Conservation (phyloP, 257 asterid genomes). For the Solanum peruvianum region DNA sequence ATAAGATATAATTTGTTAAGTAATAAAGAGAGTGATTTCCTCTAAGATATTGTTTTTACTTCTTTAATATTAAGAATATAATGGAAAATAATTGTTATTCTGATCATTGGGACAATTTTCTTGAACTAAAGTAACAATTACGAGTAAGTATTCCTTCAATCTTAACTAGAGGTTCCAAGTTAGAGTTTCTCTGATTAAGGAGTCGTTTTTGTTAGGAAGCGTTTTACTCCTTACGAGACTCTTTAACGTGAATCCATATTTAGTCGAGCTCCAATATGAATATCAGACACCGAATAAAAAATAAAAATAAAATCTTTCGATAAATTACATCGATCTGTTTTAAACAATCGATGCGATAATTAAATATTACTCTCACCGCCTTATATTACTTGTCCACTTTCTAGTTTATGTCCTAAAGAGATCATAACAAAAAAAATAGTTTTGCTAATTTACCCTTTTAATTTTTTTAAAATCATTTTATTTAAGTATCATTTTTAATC, state of each 20-base stretch:
- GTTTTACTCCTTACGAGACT: fast-evolving
- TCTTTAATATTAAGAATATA: background rate
- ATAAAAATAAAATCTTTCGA: no score
- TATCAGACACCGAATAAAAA: fast-evolving
- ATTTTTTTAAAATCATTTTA: background rate
- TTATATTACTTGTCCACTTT: background rate
- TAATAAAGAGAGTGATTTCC: background rate
- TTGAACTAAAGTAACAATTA: background rate
- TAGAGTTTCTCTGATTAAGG: no score
- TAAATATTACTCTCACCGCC: background rate
- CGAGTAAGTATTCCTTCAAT: background rate
- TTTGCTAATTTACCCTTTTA: background rate
- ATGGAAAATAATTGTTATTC: background rate
- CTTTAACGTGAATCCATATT: background rate
- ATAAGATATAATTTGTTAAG: background rate
- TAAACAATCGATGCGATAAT: no score
- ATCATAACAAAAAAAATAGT: background rate
- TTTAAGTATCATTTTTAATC: background rate
- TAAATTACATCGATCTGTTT: background rate
- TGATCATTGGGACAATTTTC: background rate
- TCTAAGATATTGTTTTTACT: background rate
- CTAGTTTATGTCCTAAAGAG: fast-evolving
- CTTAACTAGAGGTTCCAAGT: no score
- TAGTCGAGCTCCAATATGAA: no score
- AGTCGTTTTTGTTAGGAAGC: no score